A percentile compares a stretch with the other conserved stretches of the same genome.
Conservation (phyloP, 352 stramenopile genomes). For the Pythium aristosporum region DNA sequence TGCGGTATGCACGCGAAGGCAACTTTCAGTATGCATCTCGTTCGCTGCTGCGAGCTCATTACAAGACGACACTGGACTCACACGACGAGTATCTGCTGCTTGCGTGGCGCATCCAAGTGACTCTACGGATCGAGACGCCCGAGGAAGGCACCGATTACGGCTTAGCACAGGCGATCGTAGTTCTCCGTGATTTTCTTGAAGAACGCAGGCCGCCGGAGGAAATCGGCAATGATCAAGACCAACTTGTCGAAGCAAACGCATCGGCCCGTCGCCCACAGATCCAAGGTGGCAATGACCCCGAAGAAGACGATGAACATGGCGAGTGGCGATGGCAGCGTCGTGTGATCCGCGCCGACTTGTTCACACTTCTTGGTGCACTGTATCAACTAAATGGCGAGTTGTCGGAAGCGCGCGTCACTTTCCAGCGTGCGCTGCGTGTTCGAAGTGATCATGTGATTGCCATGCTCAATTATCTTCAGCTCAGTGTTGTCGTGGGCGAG, state of each 20-base stretch:
- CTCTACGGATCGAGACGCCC: conserved; percentile 8
- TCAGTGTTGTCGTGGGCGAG: conserved; percentile 33
- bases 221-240: conserved; percentile 3
- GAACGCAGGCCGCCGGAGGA: conserved; percentile 34
- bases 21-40: conserved; percentile 29
- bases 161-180: conserved; percentile 20
- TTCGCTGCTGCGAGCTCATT: conserved; percentile 46
- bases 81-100: conserved; percentile 51
- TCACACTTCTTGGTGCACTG: conserved; percentile 33
- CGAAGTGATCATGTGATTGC: conserved; percentile 41
- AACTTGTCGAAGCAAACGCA: conserved; percentile 1
- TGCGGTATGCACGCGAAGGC: conserved; percentile 9
- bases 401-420: conserved; percentile 27
- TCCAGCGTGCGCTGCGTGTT: conserved; percentile 32
- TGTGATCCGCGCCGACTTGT: conserved; percentile 46
- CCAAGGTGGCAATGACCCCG: conserved; percentile 14
- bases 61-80: conserved; percentile 49
- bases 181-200: conserved; percentile 40
- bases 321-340: conserved; percentile 36
- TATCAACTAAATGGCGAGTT: conserved; percentile 39
- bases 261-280: not conserved
- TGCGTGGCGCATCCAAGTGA: conserved; percentile 45
- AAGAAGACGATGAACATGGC: conserved; percentile 25
- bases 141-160: conserved; percentile 8
- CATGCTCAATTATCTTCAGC: conserved; percentile 48